Base-by-base conservation (phyloP, 306 rosid species). In the Albizia julibrissin region DNA sequence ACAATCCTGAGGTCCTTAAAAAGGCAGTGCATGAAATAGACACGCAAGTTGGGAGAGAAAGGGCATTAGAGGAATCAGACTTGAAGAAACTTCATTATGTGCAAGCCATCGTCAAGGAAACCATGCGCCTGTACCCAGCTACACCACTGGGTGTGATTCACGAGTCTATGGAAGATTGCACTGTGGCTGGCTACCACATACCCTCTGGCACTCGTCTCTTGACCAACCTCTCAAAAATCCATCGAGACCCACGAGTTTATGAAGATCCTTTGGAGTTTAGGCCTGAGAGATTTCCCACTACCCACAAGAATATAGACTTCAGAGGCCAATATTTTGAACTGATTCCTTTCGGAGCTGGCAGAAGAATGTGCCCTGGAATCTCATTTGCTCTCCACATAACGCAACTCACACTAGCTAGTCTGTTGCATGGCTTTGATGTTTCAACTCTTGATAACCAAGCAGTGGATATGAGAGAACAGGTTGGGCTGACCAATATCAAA, bases 51-150 rank as follows among this genome's bases (percentile, higher is more conserved):
- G 62, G 21, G 3, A n/a, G n/a, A 26, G 78, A 69, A 13, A 88
- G 84, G 10, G 87, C 90, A 16, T 12, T 31, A 4, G 27, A 42
- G n/a, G 76, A 81, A 54, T 83, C 87, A 7, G 93, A 93, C 34
- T 21, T 89, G 1, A 22, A 10, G 3, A 88, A 87, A 0, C 18
- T 91, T 1, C 80, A 18, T 8, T 90, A 91, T 72, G 49, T 93
- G 1, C 76, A 90, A 65, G 90, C 91, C 37, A 77, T 85, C 16
- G 9, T 89, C 1, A 93, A 89, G 52, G 95, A 92, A 62, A 79
- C 92, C 0, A 0, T 91, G 44, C 86, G 97, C 0, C 26, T 92
- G 74, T 88, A 88, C 24, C 94, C 93, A n/a, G 62, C 87, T 0
- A 91, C 33, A 7, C 92, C 90, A 4, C 75, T 93, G 0, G 46